Base-by-base conservation (phyloP, 2,329 filamentous ascomycete species). In the Fulvia fulva region DNA sequence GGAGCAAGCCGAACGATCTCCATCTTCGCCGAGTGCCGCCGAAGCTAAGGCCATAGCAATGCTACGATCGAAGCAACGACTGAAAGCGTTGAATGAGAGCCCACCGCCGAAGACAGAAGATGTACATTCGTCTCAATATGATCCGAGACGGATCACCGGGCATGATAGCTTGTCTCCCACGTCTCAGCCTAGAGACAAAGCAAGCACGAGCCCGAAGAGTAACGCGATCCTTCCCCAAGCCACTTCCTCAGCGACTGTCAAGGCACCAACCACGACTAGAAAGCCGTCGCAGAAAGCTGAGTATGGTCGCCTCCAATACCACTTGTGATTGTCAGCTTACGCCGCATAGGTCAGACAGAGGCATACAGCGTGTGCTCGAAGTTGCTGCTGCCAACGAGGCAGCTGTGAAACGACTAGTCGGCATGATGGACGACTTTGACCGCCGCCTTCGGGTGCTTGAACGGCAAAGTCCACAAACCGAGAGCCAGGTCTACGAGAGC, bases 401-500 rank as follows among this genome's bases (percentile, higher is more conserved):
- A 16, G 37, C 55, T 5, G n/a, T 57, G 11, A 11, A 44, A 25
- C 28, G 34, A 28, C 47, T 57, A 11, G 19, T 45, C 25, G 9
- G 8, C 7, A 57, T 47, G 55, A 22, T 57, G 8, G 47, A 57
- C 25, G 37, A 53, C 37, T 57, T 57, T 26, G 55, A 57, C 49
- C 16, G 26, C 19, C 25, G 55, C 22, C 26, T 57, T n/a, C 22
- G 23, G 9, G 14, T 52, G 25, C 47, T 57, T 3, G 55, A 57
- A n/a, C 34, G 16, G 25, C 9, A 30, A 11, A 30, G 9, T 9
- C 45, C 21, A 19, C 26, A 26, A 19, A 32, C 26, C n/a, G 51
- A 53, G 23, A n/a, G 34, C 11, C 14, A 43, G 16, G 51, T 44
- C 30, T 53, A 53, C n/a, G 51, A 53, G 16, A 44, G 16, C 23